These are phyloP conservation scores for Cicer bijugum DNA, from an alignment of 306 rosid species.

Conservation along the genomic window DNA sequence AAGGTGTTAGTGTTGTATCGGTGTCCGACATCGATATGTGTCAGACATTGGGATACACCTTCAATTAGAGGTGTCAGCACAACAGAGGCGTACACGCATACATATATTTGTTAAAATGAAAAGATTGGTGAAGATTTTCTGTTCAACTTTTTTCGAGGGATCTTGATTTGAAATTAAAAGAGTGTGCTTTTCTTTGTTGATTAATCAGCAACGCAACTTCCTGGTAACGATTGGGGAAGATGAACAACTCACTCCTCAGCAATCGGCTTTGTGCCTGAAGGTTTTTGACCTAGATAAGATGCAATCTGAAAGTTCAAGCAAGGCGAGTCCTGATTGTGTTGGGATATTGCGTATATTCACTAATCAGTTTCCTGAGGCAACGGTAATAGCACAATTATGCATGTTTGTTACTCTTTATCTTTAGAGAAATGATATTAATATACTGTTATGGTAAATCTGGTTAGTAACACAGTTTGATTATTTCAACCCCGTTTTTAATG, in stretches of 20 bases:
- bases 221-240: conserved; percentile 89
- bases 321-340: conserved; percentile 83
- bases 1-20: too few species aligned
- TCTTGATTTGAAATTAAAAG: conserved; percentile 38
- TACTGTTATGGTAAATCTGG: background rate
- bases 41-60: too few species aligned
- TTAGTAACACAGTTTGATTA: conserved; percentile 2
- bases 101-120: background rate
- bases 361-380: conserved; percentile 88
- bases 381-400: conserved; percentile 55
- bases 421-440: conserved; percentile 5
- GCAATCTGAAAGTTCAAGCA: conserved; percentile 84
- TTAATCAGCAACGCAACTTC: conserved; percentile 82
- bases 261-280: conserved; percentile 79
- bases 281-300: conserved; percentile 95
- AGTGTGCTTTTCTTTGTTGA: conserved; percentile 36
- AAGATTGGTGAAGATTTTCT: conserved; percentile 12
- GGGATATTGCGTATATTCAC: conserved; percentile 95
- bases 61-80: too few species aligned
- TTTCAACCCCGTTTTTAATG: conserved; percentile 13
- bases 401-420: conserved; percentile 18
- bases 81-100: too few species aligned
- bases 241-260: conserved; percentile 76
- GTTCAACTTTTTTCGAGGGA: conserved; percentile 5
- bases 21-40: too few species aligned